These are phyloP conservation scores for Striga hermonthica DNA, from an alignment of 305 asterid genomes.

Conservation along the genomic window DNA sequence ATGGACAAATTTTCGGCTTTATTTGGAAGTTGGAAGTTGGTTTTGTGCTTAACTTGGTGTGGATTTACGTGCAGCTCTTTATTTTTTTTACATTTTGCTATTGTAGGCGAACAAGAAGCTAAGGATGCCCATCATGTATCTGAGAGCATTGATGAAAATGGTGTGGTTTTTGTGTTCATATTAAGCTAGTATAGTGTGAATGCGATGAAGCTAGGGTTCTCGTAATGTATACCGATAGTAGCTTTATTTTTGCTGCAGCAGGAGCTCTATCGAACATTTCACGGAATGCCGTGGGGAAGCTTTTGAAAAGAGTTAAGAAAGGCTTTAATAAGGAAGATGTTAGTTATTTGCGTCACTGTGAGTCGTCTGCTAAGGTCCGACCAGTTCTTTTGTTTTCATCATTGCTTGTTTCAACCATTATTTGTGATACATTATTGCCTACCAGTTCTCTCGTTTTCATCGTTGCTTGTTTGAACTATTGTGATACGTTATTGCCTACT, in stretches of 20 bases:
- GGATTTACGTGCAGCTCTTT: not conserved
- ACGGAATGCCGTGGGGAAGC: conserved; percentile 62
- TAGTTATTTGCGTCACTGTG: conserved; percentile 47
- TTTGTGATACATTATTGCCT: not conserved
- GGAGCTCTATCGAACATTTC: conserved; percentile 69
- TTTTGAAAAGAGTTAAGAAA: conserved; percentile 56
- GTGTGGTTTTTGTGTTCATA: conserved; percentile 36
- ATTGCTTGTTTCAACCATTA: conserved; percentile 7
- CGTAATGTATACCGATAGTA: conserved; percentile 5
- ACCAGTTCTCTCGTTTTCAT: not conserved
- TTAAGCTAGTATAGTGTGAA: conserved; percentile 5
- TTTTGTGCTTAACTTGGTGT: conserved; percentile 15
- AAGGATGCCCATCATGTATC: conserved; percentile 28
- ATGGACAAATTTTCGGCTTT: conserved; percentile 7
- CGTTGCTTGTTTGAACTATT: not conserved
- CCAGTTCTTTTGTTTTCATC: conserved; percentile 19
- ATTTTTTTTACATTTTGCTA: not conserved
- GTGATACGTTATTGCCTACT: conserved; percentile 14
- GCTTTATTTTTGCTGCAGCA: conserved; percentile 34
- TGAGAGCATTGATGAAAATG: conserved; percentile 44
- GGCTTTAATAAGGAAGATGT: conserved; percentile 53
- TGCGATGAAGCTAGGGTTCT: conserved; percentile 8
- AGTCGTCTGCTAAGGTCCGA: conserved; percentile 43
- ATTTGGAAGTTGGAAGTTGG: not conserved
- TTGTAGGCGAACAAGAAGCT: conserved; percentile 42